phyloP scores from a whole-genome alignment of 139 green algal species.

The Coelastrella sp. region DNA sequence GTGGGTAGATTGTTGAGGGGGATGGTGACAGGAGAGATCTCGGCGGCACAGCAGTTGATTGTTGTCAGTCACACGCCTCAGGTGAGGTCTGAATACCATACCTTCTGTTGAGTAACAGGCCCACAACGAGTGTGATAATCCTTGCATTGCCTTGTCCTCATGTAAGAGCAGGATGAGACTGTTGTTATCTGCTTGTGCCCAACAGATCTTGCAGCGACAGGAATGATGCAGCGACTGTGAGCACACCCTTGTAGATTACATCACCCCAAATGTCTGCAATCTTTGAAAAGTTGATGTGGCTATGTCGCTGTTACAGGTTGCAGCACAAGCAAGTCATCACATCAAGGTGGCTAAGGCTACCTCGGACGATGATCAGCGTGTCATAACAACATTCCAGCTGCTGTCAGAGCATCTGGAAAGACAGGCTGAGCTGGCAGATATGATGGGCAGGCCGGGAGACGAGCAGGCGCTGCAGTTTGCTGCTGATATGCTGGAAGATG shows the following conservation, averaged over 20 bases:
- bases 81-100: too few relatives aligned
- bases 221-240: too few relatives aligned
- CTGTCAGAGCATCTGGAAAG: conserved; percentile 58
- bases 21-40: conserved; percentile 56
- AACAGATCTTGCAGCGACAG: too few relatives aligned
- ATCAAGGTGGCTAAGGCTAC: conserved; percentile 72
- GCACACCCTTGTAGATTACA: too few relatives aligned
- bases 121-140: too few relatives aligned
- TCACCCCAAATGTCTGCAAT: too few relatives aligned
- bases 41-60: conserved; percentile 77
- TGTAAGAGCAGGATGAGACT: background rate
- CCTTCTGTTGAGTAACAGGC: too few relatives aligned
- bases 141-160: too few relatives aligned
- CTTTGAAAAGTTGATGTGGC: too few relatives aligned
- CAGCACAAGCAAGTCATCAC: conserved; percentile 78
- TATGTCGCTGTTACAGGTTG: conserved; percentile 76
- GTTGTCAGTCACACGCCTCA: conserved; percentile 87
- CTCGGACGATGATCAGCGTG: conserved; percentile 26
- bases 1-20: conserved; percentile 75
- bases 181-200: background rate
- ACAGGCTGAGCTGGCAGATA: conserved; percentile 73
- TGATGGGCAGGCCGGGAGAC: conserved; percentile 68
- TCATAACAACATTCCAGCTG: conserved; percentile 62
- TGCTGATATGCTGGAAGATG: background rate
- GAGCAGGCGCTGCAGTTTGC: background rate